Evolutionary conservation across 1,284 basidiomycete genomes (phyloP), one percentile per base, ranked within the genome.

Genomic region (Schizophyllum amplum): DNA sequence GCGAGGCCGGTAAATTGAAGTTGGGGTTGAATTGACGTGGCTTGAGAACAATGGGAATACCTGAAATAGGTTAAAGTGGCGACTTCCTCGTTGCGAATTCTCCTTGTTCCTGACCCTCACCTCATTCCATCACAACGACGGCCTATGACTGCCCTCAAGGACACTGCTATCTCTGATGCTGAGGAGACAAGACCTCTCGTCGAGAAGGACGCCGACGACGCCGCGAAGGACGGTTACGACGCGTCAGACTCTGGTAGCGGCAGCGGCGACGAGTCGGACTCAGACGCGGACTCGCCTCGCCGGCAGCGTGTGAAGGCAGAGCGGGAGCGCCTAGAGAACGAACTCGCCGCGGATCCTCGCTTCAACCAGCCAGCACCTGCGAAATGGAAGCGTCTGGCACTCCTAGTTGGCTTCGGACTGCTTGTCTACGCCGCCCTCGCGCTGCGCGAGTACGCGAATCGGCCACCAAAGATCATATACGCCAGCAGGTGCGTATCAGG

Each of bases 341-440:
- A 9, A 9, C 33, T 42, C 13, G 33, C 33, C 13, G 7, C 11
- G 24, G 74, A 77, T 59, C 67, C 70, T 1, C 70, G 72, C 9
- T 76, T 78, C 60, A 63, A 69, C 55, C 68, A 66, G 52, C 71
- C 69, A 1, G 67, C 71, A 20, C 73, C 72, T 0, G 70, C 75
- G 15, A 61, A 67, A 4, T 76, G 70, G 65, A 75, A 74, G 54
- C 71, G 77, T 51, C 69, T 72, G 2, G 73, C 67, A 2, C 67
- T 81, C 42, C 56, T 81, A 5, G 54, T 70, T 6, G 67, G 77
- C 54, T 56, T 75, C 9, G 64, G 63, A 1, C 65, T 76, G 27
- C 57, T 77, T 57, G 73, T 79, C 60, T 81, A 72, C 73, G 61
- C 78, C 11, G 73, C 73, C 1, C 71, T 76, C 58, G 62, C 62